These are phyloP conservation scores for Bolboschoenoplectus hybrid DNA, from an alignment of 202 grass and related monocot genomes.

Conservation along the genomic window DNA sequence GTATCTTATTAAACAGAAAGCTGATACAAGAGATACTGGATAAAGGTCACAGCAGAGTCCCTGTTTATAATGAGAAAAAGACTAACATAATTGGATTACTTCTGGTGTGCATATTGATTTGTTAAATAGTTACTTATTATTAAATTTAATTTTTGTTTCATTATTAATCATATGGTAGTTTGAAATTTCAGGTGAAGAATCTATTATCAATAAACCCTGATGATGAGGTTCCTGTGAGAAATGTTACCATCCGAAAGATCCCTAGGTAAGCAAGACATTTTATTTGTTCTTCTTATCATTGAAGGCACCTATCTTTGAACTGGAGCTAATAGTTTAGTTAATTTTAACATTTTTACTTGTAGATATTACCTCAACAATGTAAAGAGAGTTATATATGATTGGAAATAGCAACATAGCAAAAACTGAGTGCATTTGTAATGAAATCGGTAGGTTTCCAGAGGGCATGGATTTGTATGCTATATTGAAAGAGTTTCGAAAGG, in stretches of 20 bases:
- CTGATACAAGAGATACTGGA: slow-evolving; percentile 70
- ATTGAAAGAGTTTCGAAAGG: slow-evolving; percentile 93
- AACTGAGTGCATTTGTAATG: neutral
- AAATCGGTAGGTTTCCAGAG: slow-evolving; percentile 57
- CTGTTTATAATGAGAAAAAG: slow-evolving; percentile 71
- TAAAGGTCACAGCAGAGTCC: slow-evolving; percentile 88
- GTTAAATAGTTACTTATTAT: neutral
- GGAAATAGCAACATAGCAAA: neutral
- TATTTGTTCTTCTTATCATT: neutral
- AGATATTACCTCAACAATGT: neutral
- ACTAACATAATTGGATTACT: slow-evolving; percentile 85
- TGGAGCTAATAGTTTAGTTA: neutral
- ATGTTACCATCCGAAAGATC: slow-evolving; percentile 75
- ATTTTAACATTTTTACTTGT: neutral
- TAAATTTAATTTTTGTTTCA: neutral
- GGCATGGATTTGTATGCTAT: slow-evolving; percentile 84
- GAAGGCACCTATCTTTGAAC: neutral
- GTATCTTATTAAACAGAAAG: slow-evolving; percentile 40
- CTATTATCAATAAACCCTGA: slow-evolving; percentile 67
- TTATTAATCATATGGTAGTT: neutral
- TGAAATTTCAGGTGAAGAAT: slow-evolving; percentile 79
- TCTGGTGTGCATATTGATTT: slow-evolving; percentile 54
- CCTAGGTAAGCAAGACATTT: slow-evolving; percentile 52
- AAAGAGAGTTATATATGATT: neutral
- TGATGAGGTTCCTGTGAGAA: slow-evolving; percentile 70